A percentile compares a stretch with the other conserved stretches of the same genome.
Evolutionary conservation across 768 basidiomycete species (phyloP).

Genomic region (Amanita jacksonii): DNA sequence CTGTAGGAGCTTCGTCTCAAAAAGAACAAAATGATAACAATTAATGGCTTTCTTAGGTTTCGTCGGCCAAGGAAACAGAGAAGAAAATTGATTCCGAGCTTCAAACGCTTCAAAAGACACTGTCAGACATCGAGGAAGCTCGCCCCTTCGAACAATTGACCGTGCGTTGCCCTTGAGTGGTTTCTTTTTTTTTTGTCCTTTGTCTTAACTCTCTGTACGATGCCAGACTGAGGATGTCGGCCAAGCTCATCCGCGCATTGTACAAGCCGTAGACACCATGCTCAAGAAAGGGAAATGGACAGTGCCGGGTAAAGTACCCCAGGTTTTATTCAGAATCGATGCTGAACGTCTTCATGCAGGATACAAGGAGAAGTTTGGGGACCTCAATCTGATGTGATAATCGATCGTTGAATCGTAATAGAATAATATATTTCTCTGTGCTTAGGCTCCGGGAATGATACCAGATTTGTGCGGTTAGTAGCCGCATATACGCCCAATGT

Average conservation of each 20-base stretch:
- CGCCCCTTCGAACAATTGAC: conserved; percentile 97
- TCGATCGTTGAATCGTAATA: conserved; percentile 8
- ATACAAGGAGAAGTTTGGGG: conserved; percentile 95
- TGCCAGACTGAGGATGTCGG: conserved; percentile 79
- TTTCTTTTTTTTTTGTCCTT: not conserved
- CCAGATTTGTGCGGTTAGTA: too few relatives aligned
- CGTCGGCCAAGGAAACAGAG: conserved; percentile 82
- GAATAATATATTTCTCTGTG: not conserved
- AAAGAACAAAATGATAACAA: not conserved
- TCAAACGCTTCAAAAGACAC: conserved; percentile 83
- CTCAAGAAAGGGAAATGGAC: conserved; percentile 97
- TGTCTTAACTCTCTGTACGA: conserved; percentile 1
- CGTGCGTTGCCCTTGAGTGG: conserved; percentile 36
- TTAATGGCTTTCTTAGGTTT: conserved; percentile 42
- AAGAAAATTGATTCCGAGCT: conserved; percentile 87
- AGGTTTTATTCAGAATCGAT: not conserved
- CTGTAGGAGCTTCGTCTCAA: conserved; percentile 41
- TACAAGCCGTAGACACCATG: conserved; percentile 89
- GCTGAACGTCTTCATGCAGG: conserved; percentile 28
- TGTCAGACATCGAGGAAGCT: conserved; percentile 94
- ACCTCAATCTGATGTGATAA: conserved; percentile 80
- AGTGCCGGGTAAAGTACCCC: conserved; percentile 63
- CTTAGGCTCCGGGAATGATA: not conserved
- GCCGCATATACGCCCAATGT: too few relatives aligned
- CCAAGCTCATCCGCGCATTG: conserved; percentile 86